A percentile compares a stretch with the other conserved stretches of the same genome.
Evolutionary conservation across 352 stramenopile species (phyloP).

Genomic region (Pythium rishiriense): DNA sequence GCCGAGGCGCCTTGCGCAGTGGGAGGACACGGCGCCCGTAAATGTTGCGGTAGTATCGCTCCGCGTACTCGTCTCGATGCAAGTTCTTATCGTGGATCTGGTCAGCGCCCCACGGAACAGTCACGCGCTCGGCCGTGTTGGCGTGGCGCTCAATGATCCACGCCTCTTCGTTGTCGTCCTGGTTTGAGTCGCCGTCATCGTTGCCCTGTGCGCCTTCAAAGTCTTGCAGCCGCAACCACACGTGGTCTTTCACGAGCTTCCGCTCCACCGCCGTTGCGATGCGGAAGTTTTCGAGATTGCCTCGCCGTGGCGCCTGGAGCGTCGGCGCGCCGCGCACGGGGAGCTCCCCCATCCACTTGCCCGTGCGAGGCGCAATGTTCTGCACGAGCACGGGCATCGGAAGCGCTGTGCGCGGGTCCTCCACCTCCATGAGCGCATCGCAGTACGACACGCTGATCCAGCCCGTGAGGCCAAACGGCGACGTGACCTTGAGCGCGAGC

Average conservation of each 20-base stretch:
- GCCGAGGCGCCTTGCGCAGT: slow-evolving; percentile 41
- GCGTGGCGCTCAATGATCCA: slow-evolving; percentile 82
- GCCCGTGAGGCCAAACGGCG: slow-evolving; percentile 54
- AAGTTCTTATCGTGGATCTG: slow-evolving; percentile 24
- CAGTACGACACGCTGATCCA: slow-evolving; percentile 70
- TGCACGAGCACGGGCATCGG: slow-evolving; percentile 54
- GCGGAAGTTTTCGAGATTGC: slow-evolving; percentile 53
- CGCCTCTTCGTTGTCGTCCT: slow-evolving; percentile 37
- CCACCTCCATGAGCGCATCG: slow-evolving; percentile 50
- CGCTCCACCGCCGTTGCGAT: slow-evolving; percentile 60
- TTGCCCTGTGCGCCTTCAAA: slow-evolving; percentile 24
- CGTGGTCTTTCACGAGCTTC: slow-evolving; percentile 73
- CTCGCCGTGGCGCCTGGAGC: slow-evolving; percentile 54
- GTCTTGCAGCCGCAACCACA: slow-evolving; percentile 49
- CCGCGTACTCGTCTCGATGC: slow-evolving; percentile 25
- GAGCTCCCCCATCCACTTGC: slow-evolving; percentile 64
- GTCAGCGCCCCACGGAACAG: slow-evolving; percentile 56
- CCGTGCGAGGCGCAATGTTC: slow-evolving; percentile 55
- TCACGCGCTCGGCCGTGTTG: slow-evolving; percentile 64
- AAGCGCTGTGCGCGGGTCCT: slow-evolving; percentile 41
- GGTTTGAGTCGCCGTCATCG: slow-evolving; percentile 13
- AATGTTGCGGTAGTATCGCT: slow-evolving; percentile 74
- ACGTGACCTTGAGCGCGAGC: slow-evolving; percentile 66
- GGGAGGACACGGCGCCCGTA: slow-evolving; percentile 59
- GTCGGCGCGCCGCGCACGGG: slow-evolving; percentile 62